phyloP scores from a whole-genome alignment of 1,284 basidiomycete genomes.

The Thelephora terrestris region DNA sequence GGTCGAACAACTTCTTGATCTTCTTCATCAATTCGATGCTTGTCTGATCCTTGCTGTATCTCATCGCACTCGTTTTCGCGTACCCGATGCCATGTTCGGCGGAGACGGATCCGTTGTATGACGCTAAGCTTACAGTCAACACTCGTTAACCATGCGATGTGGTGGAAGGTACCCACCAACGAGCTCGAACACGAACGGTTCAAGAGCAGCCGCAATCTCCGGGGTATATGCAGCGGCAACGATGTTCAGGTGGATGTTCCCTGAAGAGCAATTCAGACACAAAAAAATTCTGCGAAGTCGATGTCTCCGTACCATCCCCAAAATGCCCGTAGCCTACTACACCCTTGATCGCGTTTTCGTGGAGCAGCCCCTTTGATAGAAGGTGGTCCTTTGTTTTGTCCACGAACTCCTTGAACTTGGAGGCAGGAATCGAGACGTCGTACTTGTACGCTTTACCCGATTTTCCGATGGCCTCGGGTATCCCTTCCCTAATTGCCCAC shows the following conservation, averaged over 20 bases:
- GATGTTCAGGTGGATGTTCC: constrained; percentile 93
- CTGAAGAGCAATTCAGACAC: constrained; percentile 28
- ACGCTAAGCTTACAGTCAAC: constrained; percentile 29
- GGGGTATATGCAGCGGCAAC: constrained; percentile 78
- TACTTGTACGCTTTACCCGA: constrained; percentile 98
- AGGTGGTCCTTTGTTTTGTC: constrained; percentile 73
- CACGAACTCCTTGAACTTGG: constrained; percentile 85
- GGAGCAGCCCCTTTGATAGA: constrained; percentile 62
- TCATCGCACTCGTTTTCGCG: constrained; percentile 90
- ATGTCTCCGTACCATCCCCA: constrained; percentile 74
- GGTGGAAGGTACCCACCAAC: constrained; percentile 42
- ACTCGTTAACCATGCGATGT: background rate
- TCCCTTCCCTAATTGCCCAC: constrained; percentile 91
- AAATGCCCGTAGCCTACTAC: constrained; percentile 95
- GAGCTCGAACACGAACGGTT: constrained; percentile 94
- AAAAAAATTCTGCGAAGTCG: constrained; percentile 6
- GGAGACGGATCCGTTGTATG: constrained; percentile 81
- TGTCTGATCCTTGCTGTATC: constrained; percentile 76
- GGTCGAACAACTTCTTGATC: constrained; percentile 89
- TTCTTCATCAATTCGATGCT: constrained; percentile 86
- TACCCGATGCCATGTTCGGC: constrained; percentile 95
- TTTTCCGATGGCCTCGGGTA: constrained; percentile 91
- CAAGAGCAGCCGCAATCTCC: constrained; percentile 81
- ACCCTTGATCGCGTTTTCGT: constrained; percentile 64
- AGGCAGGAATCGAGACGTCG: constrained; percentile 87